These are phyloP conservation scores for Magnaporthales sp. DNA, from an alignment of 2,329 filamentous ascomycete genomes.

Conservation along the genomic window DNA sequence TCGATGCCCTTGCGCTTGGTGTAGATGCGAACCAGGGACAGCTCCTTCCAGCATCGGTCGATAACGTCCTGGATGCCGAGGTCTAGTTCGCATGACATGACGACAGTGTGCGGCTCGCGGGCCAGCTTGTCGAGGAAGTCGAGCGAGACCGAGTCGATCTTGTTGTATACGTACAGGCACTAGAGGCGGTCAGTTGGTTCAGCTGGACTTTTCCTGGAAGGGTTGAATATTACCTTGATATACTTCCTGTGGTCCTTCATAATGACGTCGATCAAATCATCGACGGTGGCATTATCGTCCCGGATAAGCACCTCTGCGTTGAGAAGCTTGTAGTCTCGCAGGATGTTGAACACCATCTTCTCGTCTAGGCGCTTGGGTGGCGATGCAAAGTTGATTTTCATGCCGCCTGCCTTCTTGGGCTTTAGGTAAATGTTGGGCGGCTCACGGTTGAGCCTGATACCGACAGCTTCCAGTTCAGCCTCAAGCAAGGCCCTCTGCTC, in stretches of 20 bases:
- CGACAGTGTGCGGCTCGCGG: slow-evolving; percentile 84
- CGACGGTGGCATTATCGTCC: slow-evolving; percentile 90
- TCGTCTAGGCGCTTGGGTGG: slow-evolving; percentile 90
- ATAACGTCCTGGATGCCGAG: slow-evolving; percentile 90
- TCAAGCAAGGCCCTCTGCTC: slow-evolving; percentile 88
- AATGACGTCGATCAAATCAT: slow-evolving; percentile 98
- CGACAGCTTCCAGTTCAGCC: slow-evolving; percentile 87
- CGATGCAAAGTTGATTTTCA: slow-evolving; percentile 94
- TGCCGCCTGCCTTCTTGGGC: slow-evolving; percentile 87
- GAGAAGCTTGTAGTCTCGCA: slow-evolving; percentile 96
- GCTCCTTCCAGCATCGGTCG: slow-evolving; percentile 89
- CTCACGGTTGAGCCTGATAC: slow-evolving; percentile 84
- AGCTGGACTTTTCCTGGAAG: not conserved
- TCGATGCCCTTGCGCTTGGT: slow-evolving; percentile 93
- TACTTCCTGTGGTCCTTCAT: slow-evolving; percentile 99
- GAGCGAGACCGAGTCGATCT: slow-evolving; percentile 90
- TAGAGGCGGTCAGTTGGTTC: not conserved
- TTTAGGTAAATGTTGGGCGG: slow-evolving; percentile 98
- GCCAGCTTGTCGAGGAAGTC: slow-evolving; percentile 90
- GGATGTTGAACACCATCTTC: slow-evolving; percentile 96
- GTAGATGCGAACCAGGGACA: slow-evolving; percentile 85
- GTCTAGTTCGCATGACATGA: slow-evolving; percentile 97
- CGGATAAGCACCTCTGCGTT: slow-evolving; percentile 95
- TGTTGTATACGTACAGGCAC: slow-evolving; percentile 98
- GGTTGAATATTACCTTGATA: slow-evolving; percentile 45